These are phyloP conservation scores for Coniferiporia sulphurascens DNA, from an alignment of 1,284 basidiomycete genomes.

Conservation along the genomic window DNA sequence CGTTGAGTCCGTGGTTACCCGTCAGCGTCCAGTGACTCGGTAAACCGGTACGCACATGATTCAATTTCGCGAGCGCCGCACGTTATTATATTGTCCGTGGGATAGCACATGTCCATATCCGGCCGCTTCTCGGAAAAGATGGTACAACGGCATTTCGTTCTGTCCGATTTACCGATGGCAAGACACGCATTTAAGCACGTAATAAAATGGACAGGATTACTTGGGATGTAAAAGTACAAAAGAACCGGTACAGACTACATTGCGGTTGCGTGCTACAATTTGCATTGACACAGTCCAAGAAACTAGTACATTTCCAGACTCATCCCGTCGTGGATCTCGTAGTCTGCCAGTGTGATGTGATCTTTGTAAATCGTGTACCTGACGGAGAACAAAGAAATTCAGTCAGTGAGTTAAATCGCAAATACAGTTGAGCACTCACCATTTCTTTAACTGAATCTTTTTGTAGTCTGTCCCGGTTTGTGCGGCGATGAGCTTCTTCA, in stretches of 20 bases:
- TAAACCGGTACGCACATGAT: no score
- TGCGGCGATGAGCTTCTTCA: constrained; percentile 95
- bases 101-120: no score
- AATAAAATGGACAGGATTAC: no score
- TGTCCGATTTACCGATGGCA: no score
- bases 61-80: no score
- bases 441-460: constrained; percentile 97
- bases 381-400: not conserved
- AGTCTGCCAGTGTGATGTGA: constrained; percentile 90
- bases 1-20: no score
- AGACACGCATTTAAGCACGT: no score
- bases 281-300: not conserved
- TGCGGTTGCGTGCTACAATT: not conserved
- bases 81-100: no score
- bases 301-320: constrained; percentile 88
- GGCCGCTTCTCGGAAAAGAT: no score
- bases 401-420: not conserved
- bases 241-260: not conserved
- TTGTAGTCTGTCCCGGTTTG: constrained; percentile 85
- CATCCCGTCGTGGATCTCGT: constrained; percentile 94
- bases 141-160: no score
- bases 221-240: no score
- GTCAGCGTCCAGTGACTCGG: no score
- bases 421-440: constrained; percentile 44
- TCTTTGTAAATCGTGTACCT: constrained; percentile 94